These are phyloP conservation scores for Saturnispora sanitii DNA, from an alignment of 805 yeast genomes.

Conservation along the genomic window DNA sequence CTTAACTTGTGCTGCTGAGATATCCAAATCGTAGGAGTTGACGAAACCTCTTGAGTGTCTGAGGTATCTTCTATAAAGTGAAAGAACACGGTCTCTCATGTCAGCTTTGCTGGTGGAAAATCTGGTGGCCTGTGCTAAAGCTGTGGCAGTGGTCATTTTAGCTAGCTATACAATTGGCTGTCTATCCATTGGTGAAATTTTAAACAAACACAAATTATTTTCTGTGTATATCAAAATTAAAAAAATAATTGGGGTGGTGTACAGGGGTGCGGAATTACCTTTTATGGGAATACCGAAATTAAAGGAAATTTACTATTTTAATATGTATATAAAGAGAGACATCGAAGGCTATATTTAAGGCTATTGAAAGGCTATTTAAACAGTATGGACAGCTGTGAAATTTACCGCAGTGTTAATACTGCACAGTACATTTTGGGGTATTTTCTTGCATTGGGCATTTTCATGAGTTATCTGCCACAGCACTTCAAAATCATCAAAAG, in stretches of 20 bases:
- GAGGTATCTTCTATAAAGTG: conserved; percentile 66
- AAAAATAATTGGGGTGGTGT: not conserved
- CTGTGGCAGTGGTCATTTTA: conserved; percentile 65
- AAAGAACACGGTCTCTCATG: conserved; percentile 52
- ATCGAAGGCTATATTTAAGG: not conserved
- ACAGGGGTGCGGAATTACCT: too few species aligned
- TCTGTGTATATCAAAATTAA: too few species aligned
- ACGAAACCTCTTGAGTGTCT: conserved; percentile 41
- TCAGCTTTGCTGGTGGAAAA: conserved; percentile 52
- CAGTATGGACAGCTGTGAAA: conserved; percentile 25
- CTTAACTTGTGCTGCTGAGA: conserved; percentile 69
- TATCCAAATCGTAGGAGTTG: conserved; percentile 60
- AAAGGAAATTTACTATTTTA: too few species aligned
- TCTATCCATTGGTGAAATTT: too few species aligned
- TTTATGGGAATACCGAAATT: too few species aligned
- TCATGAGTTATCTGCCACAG: conserved; percentile 68
- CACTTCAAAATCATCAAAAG: conserved; percentile 48
- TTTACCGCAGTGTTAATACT: conserved; percentile 40
- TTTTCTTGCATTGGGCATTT: conserved; percentile 54
- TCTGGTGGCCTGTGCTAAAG: conserved; percentile 74
- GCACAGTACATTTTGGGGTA: conserved; percentile 36
- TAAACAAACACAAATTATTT: too few species aligned
- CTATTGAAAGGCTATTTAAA: too few species aligned
- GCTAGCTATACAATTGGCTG: too few species aligned
- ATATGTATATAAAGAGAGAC: too few species aligned